Evolutionary conservation across 2,329 filamentous ascomycete genomes (phyloP).

Genomic region (Ceratocystis cubensis): DNA sequence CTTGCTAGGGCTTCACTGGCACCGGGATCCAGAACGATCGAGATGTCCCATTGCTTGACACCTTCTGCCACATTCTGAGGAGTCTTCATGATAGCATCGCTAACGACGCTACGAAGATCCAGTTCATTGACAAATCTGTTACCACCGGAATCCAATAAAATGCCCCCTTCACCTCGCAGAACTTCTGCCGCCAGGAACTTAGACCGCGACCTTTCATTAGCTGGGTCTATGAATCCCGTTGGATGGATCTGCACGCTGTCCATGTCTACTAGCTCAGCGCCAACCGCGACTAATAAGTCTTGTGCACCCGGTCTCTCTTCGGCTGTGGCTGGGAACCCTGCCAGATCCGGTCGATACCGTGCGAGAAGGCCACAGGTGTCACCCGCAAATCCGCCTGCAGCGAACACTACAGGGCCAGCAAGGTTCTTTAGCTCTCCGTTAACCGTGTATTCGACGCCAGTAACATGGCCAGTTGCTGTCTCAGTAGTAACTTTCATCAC

Average conservation of each 20-base stretch:
- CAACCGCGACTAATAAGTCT: slow-evolving; percentile 30
- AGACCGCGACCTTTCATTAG: slow-evolving; percentile 33
- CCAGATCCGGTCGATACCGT: slow-evolving; percentile 45
- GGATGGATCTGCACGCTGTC: slow-evolving; percentile 51
- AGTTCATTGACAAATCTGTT: slow-evolving; percentile 51
- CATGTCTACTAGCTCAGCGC: slow-evolving; percentile 38
- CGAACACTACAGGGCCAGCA: slow-evolving; percentile 45
- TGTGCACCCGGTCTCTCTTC: slow-evolving; percentile 45
- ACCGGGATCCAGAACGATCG: slow-evolving; percentile 47
- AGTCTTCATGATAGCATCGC: slow-evolving; percentile 37
- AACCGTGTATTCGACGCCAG: slow-evolving; percentile 39
- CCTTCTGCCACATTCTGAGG: slow-evolving; percentile 22
- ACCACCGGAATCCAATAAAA: slow-evolving; percentile 37
- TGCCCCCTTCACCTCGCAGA: slow-evolving; percentile 49
- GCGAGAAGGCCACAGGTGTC: slow-evolving; percentile 46
- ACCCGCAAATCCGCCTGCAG: slow-evolving; percentile 50
- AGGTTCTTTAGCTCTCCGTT: slow-evolving; percentile 31
- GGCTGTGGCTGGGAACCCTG: slow-evolving; percentile 50
- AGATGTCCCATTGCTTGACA: slow-evolving; percentile 45
- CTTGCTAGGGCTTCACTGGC: slow-evolving; percentile 39
- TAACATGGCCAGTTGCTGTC: slow-evolving; percentile 28
- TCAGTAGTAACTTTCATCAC: slow-evolving; percentile 39
- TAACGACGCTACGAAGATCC: slow-evolving; percentile 45
- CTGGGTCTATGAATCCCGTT: slow-evolving; percentile 49
- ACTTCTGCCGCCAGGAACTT: slow-evolving; percentile 55